Conservation (phyloP, 768 basidiomycete species). For the Lentinula boryana region DNA sequence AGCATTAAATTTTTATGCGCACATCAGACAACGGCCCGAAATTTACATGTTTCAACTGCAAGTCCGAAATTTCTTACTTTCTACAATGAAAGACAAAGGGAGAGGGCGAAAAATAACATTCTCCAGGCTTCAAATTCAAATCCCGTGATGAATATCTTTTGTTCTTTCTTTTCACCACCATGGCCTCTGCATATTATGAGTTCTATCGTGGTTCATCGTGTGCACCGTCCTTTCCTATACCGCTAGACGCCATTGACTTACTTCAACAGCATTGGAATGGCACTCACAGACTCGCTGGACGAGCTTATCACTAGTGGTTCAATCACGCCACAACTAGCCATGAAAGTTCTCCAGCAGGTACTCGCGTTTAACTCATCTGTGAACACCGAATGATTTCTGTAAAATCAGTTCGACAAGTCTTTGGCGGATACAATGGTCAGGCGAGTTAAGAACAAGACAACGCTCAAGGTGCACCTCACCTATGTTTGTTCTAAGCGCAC, state of each 20-base stretch:
- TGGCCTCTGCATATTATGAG: slow-evolving; percentile 59
- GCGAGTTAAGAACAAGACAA: slow-evolving; percentile 92
- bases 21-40: background rate
- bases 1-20: background rate
- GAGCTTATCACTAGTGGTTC: slow-evolving; percentile 95
- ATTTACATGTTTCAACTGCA: no score
- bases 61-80: no score
- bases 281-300: slow-evolving; percentile 95
- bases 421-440: slow-evolving; percentile 89
- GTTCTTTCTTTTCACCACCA: background rate
- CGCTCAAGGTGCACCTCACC: slow-evolving; percentile 65
- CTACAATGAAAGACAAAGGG: no score
- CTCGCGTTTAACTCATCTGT: background rate
- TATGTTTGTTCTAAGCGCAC: background rate
- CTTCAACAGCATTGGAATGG: slow-evolving; percentile 81
- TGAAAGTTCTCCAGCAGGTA: slow-evolving; percentile 98
- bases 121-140: background rate
- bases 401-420: slow-evolving; percentile 86
- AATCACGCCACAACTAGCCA: slow-evolving; percentile 95
- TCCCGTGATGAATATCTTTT: background rate
- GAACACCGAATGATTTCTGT: background rate
- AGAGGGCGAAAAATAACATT: no score
- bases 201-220: slow-evolving; percentile 91
- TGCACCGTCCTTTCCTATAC: slow-evolving; percentile 23
- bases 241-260: background rate